A percentile compares a stretch with the other conserved stretches of the same genome.
Conservation (phyloP, 768 basidiomycete genomes). For the Leccinum sublutescens region DNA sequence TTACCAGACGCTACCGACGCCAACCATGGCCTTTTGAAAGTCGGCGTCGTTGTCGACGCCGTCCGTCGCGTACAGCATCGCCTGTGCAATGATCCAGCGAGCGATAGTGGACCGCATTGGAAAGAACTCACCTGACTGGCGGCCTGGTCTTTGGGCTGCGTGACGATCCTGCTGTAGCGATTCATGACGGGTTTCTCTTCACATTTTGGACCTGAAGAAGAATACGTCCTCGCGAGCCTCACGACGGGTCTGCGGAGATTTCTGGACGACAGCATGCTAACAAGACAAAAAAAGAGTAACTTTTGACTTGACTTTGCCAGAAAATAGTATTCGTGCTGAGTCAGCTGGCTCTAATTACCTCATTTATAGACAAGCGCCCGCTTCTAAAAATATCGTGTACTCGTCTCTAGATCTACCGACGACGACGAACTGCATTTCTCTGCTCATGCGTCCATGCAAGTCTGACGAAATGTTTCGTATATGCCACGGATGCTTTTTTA, state of each 20-base stretch:
- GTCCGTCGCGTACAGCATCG: constrained; percentile 99
- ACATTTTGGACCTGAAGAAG: constrained; percentile 38
- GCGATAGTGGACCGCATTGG: background rate
- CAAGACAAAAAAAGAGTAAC: background rate
- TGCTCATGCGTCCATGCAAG: background rate
- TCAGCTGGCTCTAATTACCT: constrained; percentile 6
- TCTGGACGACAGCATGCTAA: constrained; percentile 25
- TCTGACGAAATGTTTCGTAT: background rate
- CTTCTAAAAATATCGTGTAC: background rate
- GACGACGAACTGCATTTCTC: background rate
- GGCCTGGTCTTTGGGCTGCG: constrained; percentile 91
- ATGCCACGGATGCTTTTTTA: background rate
- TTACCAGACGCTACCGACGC: constrained; percentile 94
- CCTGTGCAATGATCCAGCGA: constrained; percentile 44
- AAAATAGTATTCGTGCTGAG: constrained; percentile 8
- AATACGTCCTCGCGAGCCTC: constrained; percentile 36
- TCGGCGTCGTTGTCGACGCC: constrained; percentile 78
- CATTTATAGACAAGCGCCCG: background rate
- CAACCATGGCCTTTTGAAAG: constrained; percentile 96
- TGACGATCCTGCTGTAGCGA: constrained; percentile 77
- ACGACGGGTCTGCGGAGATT: constrained; percentile 10
- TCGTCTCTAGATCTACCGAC: background rate
- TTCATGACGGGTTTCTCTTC: constrained; percentile 50
- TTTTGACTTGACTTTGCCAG: background rate
- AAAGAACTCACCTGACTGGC: constrained; percentile 72